These are phyloP conservation scores for Metarhizium humberi DNA, from an alignment of 2,329 filamentous ascomycete species.

Conservation along the genomic window DNA sequence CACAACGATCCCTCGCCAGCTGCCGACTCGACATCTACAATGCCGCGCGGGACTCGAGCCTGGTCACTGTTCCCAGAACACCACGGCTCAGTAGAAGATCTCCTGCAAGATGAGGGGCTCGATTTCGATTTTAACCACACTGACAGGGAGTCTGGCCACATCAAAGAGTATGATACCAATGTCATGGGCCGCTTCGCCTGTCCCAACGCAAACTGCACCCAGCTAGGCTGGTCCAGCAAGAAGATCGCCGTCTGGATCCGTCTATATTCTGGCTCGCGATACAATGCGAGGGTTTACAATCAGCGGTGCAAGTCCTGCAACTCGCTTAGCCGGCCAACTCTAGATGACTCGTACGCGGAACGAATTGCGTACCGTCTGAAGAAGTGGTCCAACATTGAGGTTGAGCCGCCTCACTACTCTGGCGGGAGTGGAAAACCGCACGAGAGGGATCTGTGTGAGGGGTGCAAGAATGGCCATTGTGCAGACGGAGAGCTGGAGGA, in stretches of 20 bases:
- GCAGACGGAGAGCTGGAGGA: background rate
- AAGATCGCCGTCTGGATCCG: conserved; percentile 24
- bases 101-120: conserved; percentile 10
- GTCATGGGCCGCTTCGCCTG: conserved; percentile 26
- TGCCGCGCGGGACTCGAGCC: background rate
- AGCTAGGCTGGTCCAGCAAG: conserved; percentile 21
- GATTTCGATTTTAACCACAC: conserved; percentile 14
- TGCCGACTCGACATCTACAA: background rate
- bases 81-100: conserved; percentile 8
- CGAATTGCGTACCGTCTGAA: conserved; percentile 26
- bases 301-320: conserved; percentile 25
- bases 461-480: conserved; percentile 25
- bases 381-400: conserved; percentile 21
- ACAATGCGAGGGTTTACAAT: conserved; percentile 27
- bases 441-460: conserved; percentile 21
- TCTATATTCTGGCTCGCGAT: conserved; percentile 16
- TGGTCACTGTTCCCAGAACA: conserved; percentile 14
- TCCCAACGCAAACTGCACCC: conserved; percentile 14
- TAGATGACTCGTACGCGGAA: conserved; percentile 24
- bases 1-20: no score
- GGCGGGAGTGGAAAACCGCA: conserved; percentile 12
- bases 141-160: conserved; percentile 8
- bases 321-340: conserved; percentile 13
- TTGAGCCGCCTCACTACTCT: conserved; percentile 7
- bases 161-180: conserved; percentile 15